These are phyloP conservation scores for Aureobasidium sp. DNA, from an alignment of 2,329 filamentous ascomycete species.

Conservation along the genomic window DNA sequence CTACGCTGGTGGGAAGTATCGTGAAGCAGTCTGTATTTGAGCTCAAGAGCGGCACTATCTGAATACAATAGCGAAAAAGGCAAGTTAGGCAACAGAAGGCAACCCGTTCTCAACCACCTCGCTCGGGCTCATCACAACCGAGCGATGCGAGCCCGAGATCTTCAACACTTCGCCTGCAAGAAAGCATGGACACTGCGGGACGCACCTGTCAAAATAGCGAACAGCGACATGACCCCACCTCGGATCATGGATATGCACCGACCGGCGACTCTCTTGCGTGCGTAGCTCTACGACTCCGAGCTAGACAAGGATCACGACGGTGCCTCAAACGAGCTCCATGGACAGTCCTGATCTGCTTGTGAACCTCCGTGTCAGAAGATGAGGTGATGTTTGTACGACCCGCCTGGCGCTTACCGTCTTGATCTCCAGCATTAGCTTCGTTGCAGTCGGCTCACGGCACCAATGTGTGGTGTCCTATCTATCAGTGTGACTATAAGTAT, in stretches of 20 bases:
- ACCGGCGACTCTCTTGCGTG: background rate
- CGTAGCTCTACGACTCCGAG: background rate
- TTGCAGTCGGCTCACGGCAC: background rate
- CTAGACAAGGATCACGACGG: too few species aligned
- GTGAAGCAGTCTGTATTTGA: background rate
- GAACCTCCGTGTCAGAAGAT: background rate
- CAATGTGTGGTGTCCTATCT: background rate
- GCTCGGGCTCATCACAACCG: background rate
- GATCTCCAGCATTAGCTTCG: background rate
- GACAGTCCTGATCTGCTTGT: background rate
- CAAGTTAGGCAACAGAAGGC: background rate
- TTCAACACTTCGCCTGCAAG: background rate
- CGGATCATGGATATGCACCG: background rate
- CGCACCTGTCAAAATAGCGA: background rate
- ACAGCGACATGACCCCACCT: background rate
- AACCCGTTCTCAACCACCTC: background rate
- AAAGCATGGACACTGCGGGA: background rate
- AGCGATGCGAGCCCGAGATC: background rate
- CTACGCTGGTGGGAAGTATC: background rate
- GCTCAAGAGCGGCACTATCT: background rate
- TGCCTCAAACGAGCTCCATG: background rate
- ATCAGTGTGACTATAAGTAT: background rate
- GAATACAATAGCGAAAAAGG: background rate
- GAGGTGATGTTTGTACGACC: background rate
- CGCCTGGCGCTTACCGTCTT: background rate